A percentile compares a stretch with the other conserved stretches of the same genome.
Evolutionary conservation across 2,329 filamentous ascomycete genomes (phyloP).

Genomic region (Pestalotiopsis fici): DNA sequence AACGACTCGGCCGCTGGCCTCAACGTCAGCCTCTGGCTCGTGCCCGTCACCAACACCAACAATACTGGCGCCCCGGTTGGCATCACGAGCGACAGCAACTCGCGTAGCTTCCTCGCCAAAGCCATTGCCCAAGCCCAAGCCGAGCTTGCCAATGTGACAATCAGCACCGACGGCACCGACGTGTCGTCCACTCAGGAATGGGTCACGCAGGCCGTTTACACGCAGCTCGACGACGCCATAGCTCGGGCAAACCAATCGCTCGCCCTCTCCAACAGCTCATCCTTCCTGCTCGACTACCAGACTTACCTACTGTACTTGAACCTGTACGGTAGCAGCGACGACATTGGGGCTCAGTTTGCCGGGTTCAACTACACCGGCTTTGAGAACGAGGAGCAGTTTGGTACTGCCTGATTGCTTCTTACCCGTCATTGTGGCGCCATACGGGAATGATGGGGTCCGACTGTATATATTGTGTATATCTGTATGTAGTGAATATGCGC

Average conservation of each 20-base stretch:
- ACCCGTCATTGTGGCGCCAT: background rate
- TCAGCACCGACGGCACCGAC: slow-evolving; percentile 2
- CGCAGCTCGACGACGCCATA: slow-evolving; percentile 1
- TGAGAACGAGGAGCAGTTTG: background rate
- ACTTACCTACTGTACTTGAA: background rate
- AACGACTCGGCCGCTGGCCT: background rate
- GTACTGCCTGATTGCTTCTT: background rate
- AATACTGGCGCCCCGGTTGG: background rate
- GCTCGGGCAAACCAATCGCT: background rate
- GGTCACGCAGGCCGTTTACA: background rate
- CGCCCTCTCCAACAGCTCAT: background rate
- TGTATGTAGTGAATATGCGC: too few relatives aligned
- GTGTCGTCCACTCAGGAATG: background rate
- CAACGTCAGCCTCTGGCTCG: background rate
- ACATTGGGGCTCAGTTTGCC: background rate
- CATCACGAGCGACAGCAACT: slow-evolving; percentile 1
- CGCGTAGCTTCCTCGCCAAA: background rate
- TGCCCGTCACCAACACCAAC: slow-evolving; percentile 3
- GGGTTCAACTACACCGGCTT: background rate
- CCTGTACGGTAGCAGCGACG: background rate
- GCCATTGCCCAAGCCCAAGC: background rate
- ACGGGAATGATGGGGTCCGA: background rate
- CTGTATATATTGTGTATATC: too few relatives aligned
- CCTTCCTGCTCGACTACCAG: slow-evolving; percentile 3
- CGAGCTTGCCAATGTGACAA: background rate